These are phyloP conservation scores for Dothidotthia symphoricarpi DNA, from an alignment of 2,329 filamentous ascomycete species.

Conservation along the genomic window DNA sequence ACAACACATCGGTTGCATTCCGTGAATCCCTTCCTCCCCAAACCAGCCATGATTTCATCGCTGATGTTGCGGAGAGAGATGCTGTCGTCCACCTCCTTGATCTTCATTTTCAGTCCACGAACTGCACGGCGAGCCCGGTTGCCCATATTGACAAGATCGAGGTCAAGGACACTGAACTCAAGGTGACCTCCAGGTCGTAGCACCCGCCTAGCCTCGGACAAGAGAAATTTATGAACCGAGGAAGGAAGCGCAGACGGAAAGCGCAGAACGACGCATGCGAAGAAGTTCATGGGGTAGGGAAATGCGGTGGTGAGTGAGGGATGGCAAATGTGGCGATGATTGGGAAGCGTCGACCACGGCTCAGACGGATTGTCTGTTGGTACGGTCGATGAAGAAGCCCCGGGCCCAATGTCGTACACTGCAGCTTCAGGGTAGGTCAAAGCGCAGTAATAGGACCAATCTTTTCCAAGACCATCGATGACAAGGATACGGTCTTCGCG, in stretches of 20 bases:
- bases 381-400: constrained; percentile 21
- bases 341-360: constrained; percentile 49
- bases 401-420: constrained; percentile 67
- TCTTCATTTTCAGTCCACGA: constrained; percentile 67
- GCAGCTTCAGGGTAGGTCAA: constrained; percentile 73
- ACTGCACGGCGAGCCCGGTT: constrained; percentile 66
- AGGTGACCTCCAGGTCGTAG: constrained; percentile 75
- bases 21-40: constrained; percentile 68
- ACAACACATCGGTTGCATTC: constrained; percentile 74
- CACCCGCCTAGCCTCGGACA: constrained; percentile 74
- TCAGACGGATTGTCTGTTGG: constrained; percentile 19
- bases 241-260: constrained; percentile 71
- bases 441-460: constrained; percentile 84
- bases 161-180: constrained; percentile 74
- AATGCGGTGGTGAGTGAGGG: constrained; percentile 63
- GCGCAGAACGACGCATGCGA: constrained; percentile 72
- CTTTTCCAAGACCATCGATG: constrained; percentile 81
- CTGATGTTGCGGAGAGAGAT: constrained; percentile 58
- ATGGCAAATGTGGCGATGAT: constrained; percentile 75
- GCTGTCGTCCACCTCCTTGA: constrained; percentile 60
- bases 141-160: constrained; percentile 82
- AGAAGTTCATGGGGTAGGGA: constrained; percentile 73
- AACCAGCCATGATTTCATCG: constrained; percentile 60
- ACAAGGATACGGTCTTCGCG: constrained; percentile 67
- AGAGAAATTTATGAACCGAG: constrained; percentile 65